phyloP scores from a whole-genome alignment of 2,329 filamentous ascomycete genomes.

The Trichoderma sp. region DNA sequence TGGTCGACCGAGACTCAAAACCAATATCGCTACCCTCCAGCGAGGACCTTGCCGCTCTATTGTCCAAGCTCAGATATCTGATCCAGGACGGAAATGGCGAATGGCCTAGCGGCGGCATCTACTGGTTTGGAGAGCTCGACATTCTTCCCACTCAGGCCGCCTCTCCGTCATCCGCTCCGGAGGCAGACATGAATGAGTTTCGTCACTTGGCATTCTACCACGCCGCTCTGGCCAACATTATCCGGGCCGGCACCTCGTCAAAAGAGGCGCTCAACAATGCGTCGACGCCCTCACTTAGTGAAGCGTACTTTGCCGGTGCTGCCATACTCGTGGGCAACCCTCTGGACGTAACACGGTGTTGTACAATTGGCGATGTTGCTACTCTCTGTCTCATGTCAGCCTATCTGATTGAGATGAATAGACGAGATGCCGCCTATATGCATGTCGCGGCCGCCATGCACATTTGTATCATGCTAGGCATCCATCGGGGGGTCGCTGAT shows the following conservation, averaged over 20 bases:
- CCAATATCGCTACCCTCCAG: slow-evolving; percentile 42
- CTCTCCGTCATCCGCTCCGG: slow-evolving; percentile 23
- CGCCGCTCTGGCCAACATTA: slow-evolving; percentile 46
- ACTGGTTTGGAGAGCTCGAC: slow-evolving; percentile 49
- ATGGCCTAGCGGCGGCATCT: slow-evolving; percentile 49
- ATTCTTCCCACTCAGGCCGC: slow-evolving; percentile 33
- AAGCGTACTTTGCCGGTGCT: slow-evolving; percentile 48
- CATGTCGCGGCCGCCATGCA: slow-evolving; percentile 50
- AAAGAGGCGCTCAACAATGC: slow-evolving; percentile 18
- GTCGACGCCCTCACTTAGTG: slow-evolving; percentile 37
- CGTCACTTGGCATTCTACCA: slow-evolving; percentile 49
- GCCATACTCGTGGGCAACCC: slow-evolving; percentile 48
- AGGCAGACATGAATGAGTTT: slow-evolving; percentile 31
- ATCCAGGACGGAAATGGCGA: slow-evolving; percentile 47
- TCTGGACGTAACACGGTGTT: slow-evolving; percentile 43
- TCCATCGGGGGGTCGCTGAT: slow-evolving; percentile 46
- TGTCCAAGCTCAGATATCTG: slow-evolving; percentile 44
- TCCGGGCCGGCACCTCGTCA: slow-evolving; percentile 31
- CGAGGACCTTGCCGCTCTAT: slow-evolving; percentile 40
- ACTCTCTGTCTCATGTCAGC: slow-evolving; percentile 49
- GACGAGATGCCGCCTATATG: slow-evolving; percentile 51
- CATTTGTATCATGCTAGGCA: slow-evolving; percentile 50
- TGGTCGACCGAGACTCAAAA: slow-evolving; percentile 41
- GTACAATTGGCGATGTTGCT: slow-evolving; percentile 46
- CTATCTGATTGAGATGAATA: slow-evolving; percentile 52